These are phyloP conservation scores for Lophiostoma macrostomum DNA, from an alignment of 495 filamentous ascomycete genomes.

Conservation along the genomic window DNA sequence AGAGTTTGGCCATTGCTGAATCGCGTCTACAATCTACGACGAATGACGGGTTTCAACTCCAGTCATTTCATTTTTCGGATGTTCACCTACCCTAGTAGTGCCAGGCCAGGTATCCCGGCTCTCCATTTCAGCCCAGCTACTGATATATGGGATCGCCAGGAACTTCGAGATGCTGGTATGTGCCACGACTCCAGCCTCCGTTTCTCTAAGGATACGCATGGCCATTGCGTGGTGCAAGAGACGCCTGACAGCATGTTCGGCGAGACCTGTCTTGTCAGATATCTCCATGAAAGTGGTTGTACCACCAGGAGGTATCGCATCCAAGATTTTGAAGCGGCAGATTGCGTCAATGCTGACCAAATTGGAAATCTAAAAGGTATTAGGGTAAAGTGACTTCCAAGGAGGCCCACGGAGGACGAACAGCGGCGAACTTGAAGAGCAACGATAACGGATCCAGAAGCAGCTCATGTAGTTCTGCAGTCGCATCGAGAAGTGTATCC, in stretches of 20 bases:
- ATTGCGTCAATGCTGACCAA: constrained; percentile 12
- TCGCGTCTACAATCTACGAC: constrained; percentile 8
- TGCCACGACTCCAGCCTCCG: constrained; percentile 10
- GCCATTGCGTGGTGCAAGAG: constrained; percentile 9
- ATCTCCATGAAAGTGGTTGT: constrained; percentile 7
- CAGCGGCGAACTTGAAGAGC: constrained; percentile 14
- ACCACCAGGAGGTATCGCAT: constrained; percentile 5
- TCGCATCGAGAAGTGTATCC: constrained; percentile 9
- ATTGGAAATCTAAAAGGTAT: constrained; percentile 9
- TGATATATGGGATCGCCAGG: constrained; percentile 14
- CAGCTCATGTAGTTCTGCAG: constrained; percentile 11
- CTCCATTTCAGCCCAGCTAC: constrained; percentile 11
- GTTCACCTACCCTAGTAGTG: constrained; percentile 10
- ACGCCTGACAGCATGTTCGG: constrained; percentile 10
- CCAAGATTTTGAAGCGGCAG: constrained; percentile 8
- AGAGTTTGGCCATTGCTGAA: constrained; percentile 14
- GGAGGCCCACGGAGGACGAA: background rate
- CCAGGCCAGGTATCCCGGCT: constrained; percentile 9
- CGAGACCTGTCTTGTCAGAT: constrained; percentile 13
- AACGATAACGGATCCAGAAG: constrained; percentile 7
- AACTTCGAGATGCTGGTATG: constrained; percentile 12
- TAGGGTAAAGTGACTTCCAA: background rate
- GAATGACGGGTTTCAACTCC: constrained; percentile 3
- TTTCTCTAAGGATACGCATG: constrained; percentile 10
- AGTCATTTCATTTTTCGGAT: background rate